These are phyloP conservation scores for Naganishia friedmannii DNA, from an alignment of 768 basidiomycete genomes.

Conservation along the genomic window DNA sequence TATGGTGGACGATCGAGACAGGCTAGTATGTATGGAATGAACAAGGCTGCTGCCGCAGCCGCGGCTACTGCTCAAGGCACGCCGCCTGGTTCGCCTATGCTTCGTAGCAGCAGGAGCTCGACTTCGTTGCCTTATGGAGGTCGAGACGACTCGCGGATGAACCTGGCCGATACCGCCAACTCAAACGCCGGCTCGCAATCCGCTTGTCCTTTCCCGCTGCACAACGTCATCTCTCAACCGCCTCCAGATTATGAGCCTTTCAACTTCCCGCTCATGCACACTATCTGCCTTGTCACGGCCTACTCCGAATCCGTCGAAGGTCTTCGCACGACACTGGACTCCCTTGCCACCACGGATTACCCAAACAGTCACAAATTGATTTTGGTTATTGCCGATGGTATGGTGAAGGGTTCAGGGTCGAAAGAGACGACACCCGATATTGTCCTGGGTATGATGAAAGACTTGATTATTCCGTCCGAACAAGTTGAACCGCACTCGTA, in stretches of 20 bases:
- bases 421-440: slow-evolving; percentile 88
- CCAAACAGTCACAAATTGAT: slow-evolving; percentile 96
- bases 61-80: slow-evolving; percentile 48
- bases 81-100: slow-evolving; percentile 69
- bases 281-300: slow-evolving; percentile 93
- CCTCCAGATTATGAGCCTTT: slow-evolving; percentile 88
- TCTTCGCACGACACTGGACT: slow-evolving; percentile 94
- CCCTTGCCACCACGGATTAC: slow-evolving; percentile 95
- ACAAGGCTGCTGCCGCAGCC: slow-evolving; percentile 16
- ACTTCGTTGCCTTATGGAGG: slow-evolving; percentile 62
- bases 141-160: slow-evolving; percentile 55
- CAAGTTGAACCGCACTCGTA: slow-evolving; percentile 94
- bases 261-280: slow-evolving; percentile 88
- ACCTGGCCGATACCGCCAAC: slow-evolving; percentile 54
- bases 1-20: slow-evolving; percentile 37
- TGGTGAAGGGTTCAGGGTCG: slow-evolving; percentile 96
- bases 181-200: slow-evolving; percentile 44
- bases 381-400: slow-evolving; percentile 92
- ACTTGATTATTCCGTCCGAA: slow-evolving; percentile 70
- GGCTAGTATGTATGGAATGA: slow-evolving; percentile 55
- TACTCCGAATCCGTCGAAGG: slow-evolving; percentile 97
- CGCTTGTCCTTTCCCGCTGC: slow-evolving; percentile 87
- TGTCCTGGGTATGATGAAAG: slow-evolving; percentile 93
- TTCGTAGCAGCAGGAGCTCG: slow-evolving; percentile 74
- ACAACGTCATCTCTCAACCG: slow-evolving; percentile 86